phyloP scores from a whole-genome alignment of 2,329 filamentous ascomycete genomes.

The Phialophora tarda region DNA sequence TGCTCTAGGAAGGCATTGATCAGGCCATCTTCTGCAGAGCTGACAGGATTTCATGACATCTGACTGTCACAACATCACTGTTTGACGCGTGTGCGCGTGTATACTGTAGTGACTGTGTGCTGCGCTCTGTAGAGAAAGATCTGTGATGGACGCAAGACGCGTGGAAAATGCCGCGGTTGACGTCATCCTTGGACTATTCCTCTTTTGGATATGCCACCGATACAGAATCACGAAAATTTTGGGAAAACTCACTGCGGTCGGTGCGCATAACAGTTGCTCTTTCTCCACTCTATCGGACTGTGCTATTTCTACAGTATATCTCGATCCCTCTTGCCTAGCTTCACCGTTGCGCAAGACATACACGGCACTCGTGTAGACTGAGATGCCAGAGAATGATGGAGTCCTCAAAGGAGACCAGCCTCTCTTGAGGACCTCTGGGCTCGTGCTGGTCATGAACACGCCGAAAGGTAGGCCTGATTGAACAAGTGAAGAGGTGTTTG shows the following conservation, averaged over 20 bases:
- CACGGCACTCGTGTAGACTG: not conserved
- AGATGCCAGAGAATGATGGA: slow-evolving; percentile 31
- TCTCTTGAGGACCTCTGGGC: slow-evolving; percentile 32
- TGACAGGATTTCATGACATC: not conserved
- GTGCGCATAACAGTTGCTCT: not conserved
- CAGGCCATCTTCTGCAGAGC: not conserved
- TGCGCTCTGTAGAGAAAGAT: not conserved
- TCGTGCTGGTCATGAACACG: slow-evolving; percentile 39
- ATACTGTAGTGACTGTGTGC: not conserved
- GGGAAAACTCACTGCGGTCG: not conserved
- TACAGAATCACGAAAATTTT: not conserved
- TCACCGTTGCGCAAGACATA: not conserved
- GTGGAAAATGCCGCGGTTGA: slow-evolving; percentile 4
- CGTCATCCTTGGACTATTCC: slow-evolving; percentile 7
- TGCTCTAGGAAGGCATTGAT: not conserved
- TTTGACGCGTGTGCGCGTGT: not conserved
- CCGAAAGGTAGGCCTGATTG: slow-evolving; percentile 36
- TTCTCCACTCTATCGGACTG: not conserved
- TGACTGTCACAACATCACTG: not conserved
- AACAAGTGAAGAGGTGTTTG: not conserved
- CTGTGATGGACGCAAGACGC: not conserved
- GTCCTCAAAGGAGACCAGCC: slow-evolving; percentile 28
- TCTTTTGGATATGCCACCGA: not conserved
- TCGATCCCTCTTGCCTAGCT: not conserved
- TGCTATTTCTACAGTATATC: not conserved